Evolutionary conservation across 306 rosid species (phyloP).

Genomic region (Prunus persica): Prunus_persica_NCBIv2 NC_034015.1:3273001-3273500

Average conservation of each 20-base stretch:
- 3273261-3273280: neutral
- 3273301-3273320: conserved; percentile 8
- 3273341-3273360: conserved; percentile 88
- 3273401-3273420: conserved; percentile 84
- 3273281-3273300: neutral
- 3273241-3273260: neutral
- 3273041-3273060: conserved; percentile 81
- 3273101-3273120: neutral
- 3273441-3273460: conserved; percentile 70
- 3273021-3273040: conserved; percentile 80
- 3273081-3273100: conserved; percentile 14
- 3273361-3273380: conserved; percentile 65
- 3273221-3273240: no score
- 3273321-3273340: conserved; percentile 56
- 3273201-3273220: conserved; percentile 35
- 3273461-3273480: conserved; percentile 6
- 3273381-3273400: conserved; percentile 85
- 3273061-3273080: conserved; percentile 86
- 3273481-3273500: neutral
- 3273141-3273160: conserved; percentile 51
- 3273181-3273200: conserved; percentile 55
- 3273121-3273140: conserved; percentile 10
- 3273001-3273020: conserved; percentile 90
- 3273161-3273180: conserved; percentile 54
- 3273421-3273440: conserved; percentile 55